Conservation (phyloP, 352 stramenopile species). For the Sclerospora graminicola region DNA sequence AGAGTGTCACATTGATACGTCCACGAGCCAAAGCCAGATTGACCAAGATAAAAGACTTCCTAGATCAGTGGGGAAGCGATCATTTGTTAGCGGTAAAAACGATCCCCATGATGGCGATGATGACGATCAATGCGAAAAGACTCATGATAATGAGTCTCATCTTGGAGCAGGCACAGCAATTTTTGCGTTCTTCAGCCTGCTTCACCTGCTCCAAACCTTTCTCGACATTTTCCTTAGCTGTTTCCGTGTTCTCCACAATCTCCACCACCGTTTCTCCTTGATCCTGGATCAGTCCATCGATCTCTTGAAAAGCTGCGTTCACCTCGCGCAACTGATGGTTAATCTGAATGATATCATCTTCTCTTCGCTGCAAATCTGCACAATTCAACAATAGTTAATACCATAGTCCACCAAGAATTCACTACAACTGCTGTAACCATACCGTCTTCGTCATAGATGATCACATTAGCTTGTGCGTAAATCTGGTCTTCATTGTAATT, state of each 20-base stretch:
- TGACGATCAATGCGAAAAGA: constrained; percentile 39
- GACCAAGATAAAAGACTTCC: too few relatives aligned
- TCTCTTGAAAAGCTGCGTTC: constrained; percentile 78
- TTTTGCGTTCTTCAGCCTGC: constrained; percentile 52
- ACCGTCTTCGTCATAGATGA: constrained; percentile 83
- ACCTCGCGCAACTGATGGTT: constrained; percentile 81
- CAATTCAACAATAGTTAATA: constrained; percentile 3
- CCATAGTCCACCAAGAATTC: not conserved
- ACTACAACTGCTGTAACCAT: constrained; percentile 1
- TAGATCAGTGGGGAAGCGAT: too few relatives aligned
- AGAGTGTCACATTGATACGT: too few relatives aligned
- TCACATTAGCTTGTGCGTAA: constrained; percentile 79
- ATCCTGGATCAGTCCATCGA: constrained; percentile 75
- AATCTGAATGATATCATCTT: constrained; percentile 84
- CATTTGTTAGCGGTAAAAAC: constrained; percentile 26
- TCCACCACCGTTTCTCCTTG: constrained; percentile 75
- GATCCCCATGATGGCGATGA: constrained; percentile 48
- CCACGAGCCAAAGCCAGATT: too few relatives aligned
- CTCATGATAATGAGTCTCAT: constrained; percentile 63
- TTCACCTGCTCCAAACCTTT: constrained; percentile 60
- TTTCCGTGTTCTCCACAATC: constrained; percentile 74
- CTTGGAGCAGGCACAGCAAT: constrained; percentile 60
- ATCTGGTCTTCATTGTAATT: constrained; percentile 86
- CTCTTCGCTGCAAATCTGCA: constrained; percentile 60
- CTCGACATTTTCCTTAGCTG: constrained; percentile 62